These are phyloP conservation scores for Podaxis carcinomalis DNA, from an alignment of 768 basidiomycete genomes.

Conservation along the genomic window DNA sequence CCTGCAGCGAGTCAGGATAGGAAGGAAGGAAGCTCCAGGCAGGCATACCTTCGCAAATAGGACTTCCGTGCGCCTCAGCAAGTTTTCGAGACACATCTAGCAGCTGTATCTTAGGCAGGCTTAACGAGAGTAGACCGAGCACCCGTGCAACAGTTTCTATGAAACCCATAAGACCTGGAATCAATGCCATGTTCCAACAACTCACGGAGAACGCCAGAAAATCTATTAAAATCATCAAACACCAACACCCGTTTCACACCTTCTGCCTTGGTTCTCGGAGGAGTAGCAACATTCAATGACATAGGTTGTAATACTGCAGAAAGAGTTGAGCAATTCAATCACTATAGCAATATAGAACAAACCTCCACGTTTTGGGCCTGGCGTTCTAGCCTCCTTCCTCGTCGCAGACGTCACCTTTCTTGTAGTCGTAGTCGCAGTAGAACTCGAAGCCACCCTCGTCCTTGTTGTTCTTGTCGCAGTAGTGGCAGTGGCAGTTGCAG, in stretches of 20 bases:
- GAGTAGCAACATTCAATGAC: constrained; percentile 24
- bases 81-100: constrained; percentile 63
- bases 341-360: not conserved
- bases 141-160: constrained; percentile 31
- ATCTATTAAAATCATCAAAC: constrained; percentile 37
- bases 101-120: constrained; percentile 60
- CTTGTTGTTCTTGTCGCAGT: constrained; percentile 16
- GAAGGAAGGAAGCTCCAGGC: not conserved
- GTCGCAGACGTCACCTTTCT: constrained; percentile 18
- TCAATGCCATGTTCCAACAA: not conserved
- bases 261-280: constrained; percentile 22
- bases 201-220: constrained; percentile 55
- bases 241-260: constrained; percentile 13
- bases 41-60: constrained; percentile 43
- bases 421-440: constrained; percentile 23
- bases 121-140: constrained; percentile 65
- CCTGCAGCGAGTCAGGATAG: constrained; percentile 32
- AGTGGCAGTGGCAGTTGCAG: constrained; percentile 12
- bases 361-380: constrained; percentile 39
- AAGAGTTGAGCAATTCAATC: not conserved
- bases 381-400: constrained; percentile 35
- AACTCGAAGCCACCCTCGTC: constrained; percentile 11
- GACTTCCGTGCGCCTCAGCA: constrained; percentile 42
- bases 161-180: not conserved
- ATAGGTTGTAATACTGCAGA: constrained; percentile 25